These are phyloP conservation scores for Lycium ferocissimum DNA, from an alignment of 257 asterid species.

Conservation along the genomic window DNA sequence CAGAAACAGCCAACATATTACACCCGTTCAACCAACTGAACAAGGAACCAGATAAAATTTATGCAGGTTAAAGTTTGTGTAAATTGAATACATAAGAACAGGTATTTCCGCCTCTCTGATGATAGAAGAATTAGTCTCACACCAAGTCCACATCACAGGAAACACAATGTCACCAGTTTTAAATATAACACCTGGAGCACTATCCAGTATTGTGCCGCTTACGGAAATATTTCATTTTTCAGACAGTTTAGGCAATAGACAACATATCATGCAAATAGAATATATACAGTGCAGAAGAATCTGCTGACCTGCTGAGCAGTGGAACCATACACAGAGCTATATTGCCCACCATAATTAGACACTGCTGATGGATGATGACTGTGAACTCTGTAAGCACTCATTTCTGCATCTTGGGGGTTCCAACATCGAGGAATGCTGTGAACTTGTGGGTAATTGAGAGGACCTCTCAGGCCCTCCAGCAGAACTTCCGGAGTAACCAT, in stretches of 20 bases:
- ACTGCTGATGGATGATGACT: slow-evolving; percentile 60
- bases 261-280: not conserved
- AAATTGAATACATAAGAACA: not conserved
- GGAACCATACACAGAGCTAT: slow-evolving; percentile 70
- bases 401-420: slow-evolving; percentile 59
- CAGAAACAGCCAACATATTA: not conserved
- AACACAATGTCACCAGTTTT: not conserved
- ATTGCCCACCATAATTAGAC: slow-evolving; percentile 75
- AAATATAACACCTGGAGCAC: not conserved
- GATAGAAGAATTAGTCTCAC: not conserved
- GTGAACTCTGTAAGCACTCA: slow-evolving; percentile 62
- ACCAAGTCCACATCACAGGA: slow-evolving; percentile 13
- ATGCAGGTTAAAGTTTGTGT: not conserved
- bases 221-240: not conserved
- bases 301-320: slow-evolving; percentile 65
- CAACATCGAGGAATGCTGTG: slow-evolving; percentile 52
- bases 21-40: not conserved
- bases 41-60: not conserved
- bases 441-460: slow-evolving; percentile 45
- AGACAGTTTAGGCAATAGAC: slow-evolving; percentile 16
- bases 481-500: slow-evolving; percentile 47
- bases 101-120: not conserved
- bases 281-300: slow-evolving; percentile 17
- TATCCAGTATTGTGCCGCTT: not conserved
- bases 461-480: slow-evolving; percentile 49